Evolutionary conservation across 495 filamentous ascomycete genomes (phyloP).

Genomic region (Chaetomium tenue): DNA sequence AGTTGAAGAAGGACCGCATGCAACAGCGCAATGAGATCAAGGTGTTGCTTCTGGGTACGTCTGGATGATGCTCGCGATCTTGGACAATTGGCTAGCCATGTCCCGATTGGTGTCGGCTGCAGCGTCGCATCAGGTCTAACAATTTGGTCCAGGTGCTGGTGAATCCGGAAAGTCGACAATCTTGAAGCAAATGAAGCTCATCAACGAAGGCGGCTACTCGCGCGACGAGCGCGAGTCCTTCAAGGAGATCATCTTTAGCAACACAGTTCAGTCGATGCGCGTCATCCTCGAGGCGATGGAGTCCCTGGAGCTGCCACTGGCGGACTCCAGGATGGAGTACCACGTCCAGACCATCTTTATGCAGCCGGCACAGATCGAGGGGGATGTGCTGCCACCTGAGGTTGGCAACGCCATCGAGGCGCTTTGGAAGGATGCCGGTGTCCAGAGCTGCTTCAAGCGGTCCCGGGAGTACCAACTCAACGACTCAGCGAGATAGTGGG

Average conservation of each 20-base stretch:
- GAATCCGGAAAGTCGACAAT: slow-evolving; percentile 99
- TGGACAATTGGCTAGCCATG: background rate
- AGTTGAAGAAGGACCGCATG: slow-evolving; percentile 93
- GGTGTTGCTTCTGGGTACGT: slow-evolving; percentile 94
- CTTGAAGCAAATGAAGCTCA: slow-evolving; percentile 98
- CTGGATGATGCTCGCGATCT: background rate
- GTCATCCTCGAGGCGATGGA: slow-evolving; percentile 97
- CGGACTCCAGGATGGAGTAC: slow-evolving; percentile 84
- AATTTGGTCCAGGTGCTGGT: slow-evolving; percentile 72
- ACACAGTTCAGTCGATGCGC: slow-evolving; percentile 93
- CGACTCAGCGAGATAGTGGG: slow-evolving; percentile 97
- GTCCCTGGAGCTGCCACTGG: slow-evolving; percentile 82
- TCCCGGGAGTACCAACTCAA: slow-evolving; percentile 97
- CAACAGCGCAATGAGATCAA: slow-evolving; percentile 97
- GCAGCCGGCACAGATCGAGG: slow-evolving; percentile 93
- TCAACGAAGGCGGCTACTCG: slow-evolving; percentile 77
- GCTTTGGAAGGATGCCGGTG: slow-evolving; percentile 91
- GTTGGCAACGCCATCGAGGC: slow-evolving; percentile 90
- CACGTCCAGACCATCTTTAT: slow-evolving; percentile 95
- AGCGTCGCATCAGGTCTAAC: slow-evolving; percentile 19
- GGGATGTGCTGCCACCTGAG: slow-evolving; percentile 89
- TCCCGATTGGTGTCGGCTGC: background rate
- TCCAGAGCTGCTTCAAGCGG: slow-evolving; percentile 92
- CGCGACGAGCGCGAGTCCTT: slow-evolving; percentile 77
- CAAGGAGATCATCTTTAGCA: slow-evolving; percentile 98